These are phyloP conservation scores for Calocybe indica DNA, from an alignment of 768 basidiomycete genomes.

Conservation along the genomic window DNA sequence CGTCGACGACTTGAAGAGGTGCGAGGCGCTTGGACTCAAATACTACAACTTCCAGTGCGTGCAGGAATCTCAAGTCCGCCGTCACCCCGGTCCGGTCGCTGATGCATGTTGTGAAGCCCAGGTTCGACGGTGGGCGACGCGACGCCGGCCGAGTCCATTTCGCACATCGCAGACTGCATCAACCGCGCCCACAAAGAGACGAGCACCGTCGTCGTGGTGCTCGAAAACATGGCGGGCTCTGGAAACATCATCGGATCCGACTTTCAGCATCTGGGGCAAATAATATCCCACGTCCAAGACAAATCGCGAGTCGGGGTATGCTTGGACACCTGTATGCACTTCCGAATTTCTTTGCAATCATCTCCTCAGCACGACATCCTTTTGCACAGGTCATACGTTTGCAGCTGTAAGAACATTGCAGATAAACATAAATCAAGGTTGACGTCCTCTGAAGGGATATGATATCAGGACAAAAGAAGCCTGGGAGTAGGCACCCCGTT, in stretches of 20 bases:
- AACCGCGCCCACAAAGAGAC: constrained; percentile 69
- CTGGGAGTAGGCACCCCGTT: constrained; percentile 45
- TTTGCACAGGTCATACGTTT: constrained; percentile 62
- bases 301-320: constrained; percentile 78
- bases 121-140: constrained; percentile 76
- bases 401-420: constrained; percentile 49
- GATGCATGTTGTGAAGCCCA: constrained; percentile 36
- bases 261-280: constrained; percentile 60
- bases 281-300: constrained; percentile 66
- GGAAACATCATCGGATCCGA: constrained; percentile 73
- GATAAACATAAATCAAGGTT: neutral
- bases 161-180: constrained; percentile 63
- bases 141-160: constrained; percentile 54
- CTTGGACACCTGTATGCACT: constrained; percentile 69
- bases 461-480: constrained; percentile 69
- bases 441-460: constrained; percentile 49
- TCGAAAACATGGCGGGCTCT: constrained; percentile 88
- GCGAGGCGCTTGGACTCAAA: constrained; percentile 66
- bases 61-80: neutral
- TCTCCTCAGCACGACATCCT: neutral
- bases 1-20: constrained; percentile 74
- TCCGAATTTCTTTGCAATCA: neutral
- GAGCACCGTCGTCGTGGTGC: constrained; percentile 48
- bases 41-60: constrained; percentile 86
- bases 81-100: neutral